Conservation (phyloP, 2,329 filamentous ascomycete genomes). For the Aspergillus japonicus region DNA sequence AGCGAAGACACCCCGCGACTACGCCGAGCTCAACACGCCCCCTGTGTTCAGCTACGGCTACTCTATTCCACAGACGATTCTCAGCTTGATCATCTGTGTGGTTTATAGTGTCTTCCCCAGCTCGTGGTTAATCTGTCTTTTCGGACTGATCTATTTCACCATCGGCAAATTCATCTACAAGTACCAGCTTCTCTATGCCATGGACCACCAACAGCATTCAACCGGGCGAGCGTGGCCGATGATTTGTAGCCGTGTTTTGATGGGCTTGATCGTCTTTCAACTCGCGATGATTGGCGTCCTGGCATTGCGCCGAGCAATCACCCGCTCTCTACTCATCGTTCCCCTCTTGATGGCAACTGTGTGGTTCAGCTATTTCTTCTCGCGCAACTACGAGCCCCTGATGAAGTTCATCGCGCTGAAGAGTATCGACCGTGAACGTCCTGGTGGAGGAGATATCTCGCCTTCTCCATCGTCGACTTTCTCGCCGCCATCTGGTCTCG, state of each 20-base stretch:
- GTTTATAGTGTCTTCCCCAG: conserved; percentile 85
- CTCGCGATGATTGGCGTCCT: conserved; percentile 86
- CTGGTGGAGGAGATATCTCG: conserved; percentile 41
- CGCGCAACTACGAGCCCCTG: conserved; percentile 77
- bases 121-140: conserved; percentile 77
- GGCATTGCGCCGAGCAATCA: conserved; percentile 70
- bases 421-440: conserved; percentile 69
- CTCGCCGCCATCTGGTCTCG: conserved; percentile 44
- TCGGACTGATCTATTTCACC: conserved; percentile 65
- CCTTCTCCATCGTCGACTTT: conserved; percentile 39
- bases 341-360: conserved; percentile 77
- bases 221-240: conserved; percentile 95
- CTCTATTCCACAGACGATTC: conserved; percentile 85
- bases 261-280: conserved; percentile 86
- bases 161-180: conserved; percentile 47
- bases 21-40: conserved; percentile 75
- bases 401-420: conserved; percentile 90
- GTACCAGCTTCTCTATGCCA: conserved; percentile 95
- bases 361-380: conserved; percentile 86
- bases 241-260: conserved; percentile 86
- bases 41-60: conserved; percentile 94
- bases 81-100: conserved; percentile 92
- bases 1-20: conserved; percentile 86
- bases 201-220: conserved; percentile 73
- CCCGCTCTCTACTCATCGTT: conserved; percentile 68